A percentile compares a stretch with the other conserved stretches of the same genome.
Evolutionary conservation across 2,329 filamentous ascomycete genomes (phyloP).

Genomic region (Alternaria postmessia): DNA sequence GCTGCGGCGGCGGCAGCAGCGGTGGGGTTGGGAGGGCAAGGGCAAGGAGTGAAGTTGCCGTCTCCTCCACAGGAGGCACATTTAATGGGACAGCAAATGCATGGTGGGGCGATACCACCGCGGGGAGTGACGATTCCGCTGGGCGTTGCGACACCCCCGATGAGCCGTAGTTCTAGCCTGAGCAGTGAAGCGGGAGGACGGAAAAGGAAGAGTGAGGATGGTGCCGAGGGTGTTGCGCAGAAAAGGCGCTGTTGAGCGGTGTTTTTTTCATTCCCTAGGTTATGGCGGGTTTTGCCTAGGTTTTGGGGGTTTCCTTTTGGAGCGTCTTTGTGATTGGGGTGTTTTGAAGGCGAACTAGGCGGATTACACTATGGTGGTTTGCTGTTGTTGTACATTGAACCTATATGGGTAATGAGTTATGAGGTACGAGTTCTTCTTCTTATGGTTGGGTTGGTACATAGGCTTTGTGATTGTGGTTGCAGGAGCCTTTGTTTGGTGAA

Average conservation of each 20-base stretch:
- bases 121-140: no score
- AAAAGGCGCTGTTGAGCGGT: conserved; percentile 31
- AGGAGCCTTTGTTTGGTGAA: neutral
- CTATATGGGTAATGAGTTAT: neutral
- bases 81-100: no score
- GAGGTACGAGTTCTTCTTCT: neutral
- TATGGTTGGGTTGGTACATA: no score
- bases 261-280: no score
- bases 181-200: conserved; percentile 26
- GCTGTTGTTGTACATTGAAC: neutral
- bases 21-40: neutral
- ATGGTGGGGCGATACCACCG: no score
- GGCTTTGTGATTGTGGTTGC: neutral
- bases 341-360: no score
- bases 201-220: conserved; percentile 44
- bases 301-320: no score
- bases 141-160: conserved; percentile 33
- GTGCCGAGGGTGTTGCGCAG: conserved; percentile 16
- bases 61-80: no score
- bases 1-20: neutral
- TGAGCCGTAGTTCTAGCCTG: conserved; percentile 40
- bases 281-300: no score
- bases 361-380: neutral
- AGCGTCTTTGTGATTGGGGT: neutral
- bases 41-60: neutral